Percentiles rank a stretch among this genome's conserved stretches.
Conservation (phyloP, 129 eudicot genomes). For the Chrysanthemum seticuspe region DNA sequence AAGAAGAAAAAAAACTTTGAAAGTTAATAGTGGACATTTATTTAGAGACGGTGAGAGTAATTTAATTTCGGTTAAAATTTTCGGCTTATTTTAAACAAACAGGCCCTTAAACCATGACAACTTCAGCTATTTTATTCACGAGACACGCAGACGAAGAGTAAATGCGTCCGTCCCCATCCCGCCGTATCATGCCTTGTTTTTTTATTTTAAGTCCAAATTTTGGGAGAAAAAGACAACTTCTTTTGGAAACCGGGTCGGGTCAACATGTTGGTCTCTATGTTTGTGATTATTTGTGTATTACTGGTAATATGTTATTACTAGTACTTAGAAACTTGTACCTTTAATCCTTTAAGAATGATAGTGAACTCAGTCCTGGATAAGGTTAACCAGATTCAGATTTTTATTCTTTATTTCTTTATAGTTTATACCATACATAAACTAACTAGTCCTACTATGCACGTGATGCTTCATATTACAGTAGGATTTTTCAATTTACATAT, state of each 20-base stretch:
- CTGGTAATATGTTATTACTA: conserved; percentile 23
- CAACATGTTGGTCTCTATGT: conserved; percentile 36
- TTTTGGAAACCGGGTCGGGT: conserved; percentile 27
- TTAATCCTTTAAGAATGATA: conserved; percentile 20
- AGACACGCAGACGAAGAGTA: no score
- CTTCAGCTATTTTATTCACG: no score
- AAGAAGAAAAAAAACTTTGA: no score
- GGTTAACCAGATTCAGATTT: conserved; percentile 24
- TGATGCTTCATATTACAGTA: no score
- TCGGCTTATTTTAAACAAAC: no score
- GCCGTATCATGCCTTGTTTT: background rate
- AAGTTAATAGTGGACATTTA: no score
- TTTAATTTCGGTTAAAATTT: no score
- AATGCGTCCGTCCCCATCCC: background rate
- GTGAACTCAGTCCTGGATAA: conserved; percentile 23
- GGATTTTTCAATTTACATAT: no score
- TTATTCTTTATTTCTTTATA: background rate
- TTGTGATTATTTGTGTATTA: conserved; percentile 22
- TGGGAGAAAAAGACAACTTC: conserved; percentile 18
- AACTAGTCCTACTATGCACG: no score
- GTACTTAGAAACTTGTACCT: conserved; percentile 30
- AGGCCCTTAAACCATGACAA: no score
- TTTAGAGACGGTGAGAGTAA: no score
- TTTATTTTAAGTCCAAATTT: background rate
- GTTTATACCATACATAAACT: no score